phyloP scores from a whole-genome alignment of 2,329 filamentous ascomycete species.

The Fonsecaea pugnacius region DNA sequence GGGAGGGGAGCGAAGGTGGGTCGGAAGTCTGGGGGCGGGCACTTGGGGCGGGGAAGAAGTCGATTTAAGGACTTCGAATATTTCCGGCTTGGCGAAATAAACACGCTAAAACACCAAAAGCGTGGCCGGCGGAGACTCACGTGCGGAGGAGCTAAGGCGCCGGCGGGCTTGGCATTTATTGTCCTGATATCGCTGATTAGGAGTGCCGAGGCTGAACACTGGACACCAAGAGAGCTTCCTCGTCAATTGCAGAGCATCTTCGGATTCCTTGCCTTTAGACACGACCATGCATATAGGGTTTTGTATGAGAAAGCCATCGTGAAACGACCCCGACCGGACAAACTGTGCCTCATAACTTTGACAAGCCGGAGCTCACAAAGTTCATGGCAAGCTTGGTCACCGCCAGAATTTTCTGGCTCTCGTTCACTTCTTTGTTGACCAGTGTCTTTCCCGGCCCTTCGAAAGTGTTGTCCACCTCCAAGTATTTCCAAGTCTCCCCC shows the following conservation, averaged over 20 bases:
- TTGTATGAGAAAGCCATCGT: too few relatives aligned
- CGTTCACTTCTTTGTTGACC: neutral
- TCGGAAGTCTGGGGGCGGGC: neutral
- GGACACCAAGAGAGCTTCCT: neutral
- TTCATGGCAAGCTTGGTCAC: neutral
- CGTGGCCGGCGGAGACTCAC: slow-evolving; percentile 1
- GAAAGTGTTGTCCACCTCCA: neutral
- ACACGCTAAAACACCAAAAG: slow-evolving; percentile 11
- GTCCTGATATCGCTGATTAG: neutral
- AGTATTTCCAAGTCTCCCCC: neutral
- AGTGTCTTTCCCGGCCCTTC: neutral
- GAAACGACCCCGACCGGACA: neutral
- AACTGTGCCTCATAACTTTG: neutral
- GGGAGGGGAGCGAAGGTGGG: neutral
- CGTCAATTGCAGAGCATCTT: neutral
- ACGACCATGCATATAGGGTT: too few relatives aligned
- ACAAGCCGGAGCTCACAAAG: neutral
- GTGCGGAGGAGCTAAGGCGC: neutral
- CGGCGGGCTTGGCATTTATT: neutral
- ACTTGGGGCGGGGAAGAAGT: slow-evolving; percentile 11
- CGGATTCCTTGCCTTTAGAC: neutral
- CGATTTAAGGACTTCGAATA: slow-evolving; percentile 5
- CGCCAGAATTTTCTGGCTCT: neutral
- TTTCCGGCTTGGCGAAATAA: slow-evolving; percentile 14
- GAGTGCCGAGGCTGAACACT: neutral